Conservation (phyloP, 2,329 filamentous ascomycete species). For the Phyllosticta citriasiana region DNA sequence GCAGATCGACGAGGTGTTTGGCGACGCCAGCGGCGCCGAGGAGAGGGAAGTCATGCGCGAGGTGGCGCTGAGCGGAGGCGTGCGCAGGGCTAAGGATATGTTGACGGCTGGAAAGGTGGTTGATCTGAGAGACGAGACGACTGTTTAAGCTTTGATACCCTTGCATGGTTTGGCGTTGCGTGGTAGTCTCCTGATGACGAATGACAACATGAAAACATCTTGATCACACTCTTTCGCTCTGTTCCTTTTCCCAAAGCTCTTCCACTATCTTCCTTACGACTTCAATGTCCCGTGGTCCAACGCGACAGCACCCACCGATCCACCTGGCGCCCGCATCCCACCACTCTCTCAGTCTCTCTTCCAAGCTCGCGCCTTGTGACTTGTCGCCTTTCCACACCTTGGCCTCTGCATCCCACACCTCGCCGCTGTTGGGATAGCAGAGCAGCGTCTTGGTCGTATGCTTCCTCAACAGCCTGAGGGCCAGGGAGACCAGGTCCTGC, state of each 20-base stretch:
- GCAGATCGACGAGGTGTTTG: constrained; percentile 29
- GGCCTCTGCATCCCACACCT: constrained; percentile 34
- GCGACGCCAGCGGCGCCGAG: constrained; percentile 20
- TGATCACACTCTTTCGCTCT: too few relatives aligned
- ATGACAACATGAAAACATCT: neutral
- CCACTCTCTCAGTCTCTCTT: constrained; percentile 24
- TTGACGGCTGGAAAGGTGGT: constrained; percentile 2
- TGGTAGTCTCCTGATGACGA: neutral
- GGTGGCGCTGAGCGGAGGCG: neutral
- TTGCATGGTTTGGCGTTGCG: neutral
- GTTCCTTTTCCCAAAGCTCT: neutral
- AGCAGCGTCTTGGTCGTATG: neutral
- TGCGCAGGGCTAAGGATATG: neutral
- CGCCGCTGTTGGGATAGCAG: constrained; percentile 29
- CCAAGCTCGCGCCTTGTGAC: constrained; percentile 17
- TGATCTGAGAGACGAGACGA: neutral
- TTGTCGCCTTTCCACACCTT: constrained; percentile 25
- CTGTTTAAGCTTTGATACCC: neutral
- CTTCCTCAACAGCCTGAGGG: constrained; percentile 21
- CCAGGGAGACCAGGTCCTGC: constrained; percentile 23
- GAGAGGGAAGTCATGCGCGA: constrained; percentile 18
- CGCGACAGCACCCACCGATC: constrained; percentile 40
- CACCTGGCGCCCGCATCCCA: constrained; percentile 29
- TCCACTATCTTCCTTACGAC: constrained; percentile 17
- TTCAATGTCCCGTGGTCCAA: constrained; percentile 31